Percentiles rank a stretch among this genome's conserved stretches.
Conservation (phyloP, 106 monocot genomes). For the Triglochin maritima region DNA sequence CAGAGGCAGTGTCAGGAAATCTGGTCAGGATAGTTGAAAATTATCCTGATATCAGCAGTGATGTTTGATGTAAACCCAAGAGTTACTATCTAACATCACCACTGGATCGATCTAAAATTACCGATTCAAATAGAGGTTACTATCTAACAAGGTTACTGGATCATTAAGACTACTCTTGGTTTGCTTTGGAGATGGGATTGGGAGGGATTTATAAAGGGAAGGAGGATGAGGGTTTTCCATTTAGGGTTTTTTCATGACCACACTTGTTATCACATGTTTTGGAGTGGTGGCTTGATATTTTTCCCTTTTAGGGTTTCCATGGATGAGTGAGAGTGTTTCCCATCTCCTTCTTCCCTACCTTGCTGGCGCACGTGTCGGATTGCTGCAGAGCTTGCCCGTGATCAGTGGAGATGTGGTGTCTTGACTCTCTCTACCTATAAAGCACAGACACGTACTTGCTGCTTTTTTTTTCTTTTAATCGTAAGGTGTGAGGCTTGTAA, state of each 20-base stretch:
- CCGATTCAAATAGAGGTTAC: neutral
- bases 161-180: neutral
- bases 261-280: neutral
- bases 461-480: too few species aligned
- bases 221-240: neutral
- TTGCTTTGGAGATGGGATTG: neutral
- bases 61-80: too few species aligned
- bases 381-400: neutral
- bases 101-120: neutral
- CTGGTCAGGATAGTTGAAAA: neutral
- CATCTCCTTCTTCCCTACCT: neutral
- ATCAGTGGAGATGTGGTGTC: neutral
- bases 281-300: neutral
- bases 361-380: neutral
- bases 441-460: too few species aligned
- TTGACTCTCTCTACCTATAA: neutral
- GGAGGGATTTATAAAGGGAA: neutral
- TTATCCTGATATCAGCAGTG: neutral
- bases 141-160: neutral
- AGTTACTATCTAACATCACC: too few species aligned
- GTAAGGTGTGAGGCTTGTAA: too few species aligned
- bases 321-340: neutral
- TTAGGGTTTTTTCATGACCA: neutral
- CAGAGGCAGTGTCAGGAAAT: neutral
- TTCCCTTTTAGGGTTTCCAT: constrained; percentile 1